Evolutionary conservation across 1,284 basidiomycete species (phyloP).

Genomic region (Ustilago bromivora): DNA sequence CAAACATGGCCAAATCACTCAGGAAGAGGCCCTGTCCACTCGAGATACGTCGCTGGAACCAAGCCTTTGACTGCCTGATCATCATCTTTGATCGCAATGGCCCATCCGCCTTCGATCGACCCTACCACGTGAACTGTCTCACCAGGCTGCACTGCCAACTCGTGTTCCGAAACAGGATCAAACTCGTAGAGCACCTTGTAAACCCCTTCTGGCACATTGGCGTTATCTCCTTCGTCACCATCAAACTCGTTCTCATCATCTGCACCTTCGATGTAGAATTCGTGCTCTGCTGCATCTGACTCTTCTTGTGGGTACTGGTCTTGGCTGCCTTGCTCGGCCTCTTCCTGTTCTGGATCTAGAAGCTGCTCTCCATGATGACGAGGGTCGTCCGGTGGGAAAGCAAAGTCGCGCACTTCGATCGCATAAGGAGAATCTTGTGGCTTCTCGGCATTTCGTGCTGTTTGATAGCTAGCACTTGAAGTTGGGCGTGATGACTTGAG

Average conservation of each 20-base stretch:
- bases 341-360: conserved; percentile 3
- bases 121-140: conserved; percentile 53
- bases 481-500: conserved; percentile 23
- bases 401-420: conserved; percentile 55
- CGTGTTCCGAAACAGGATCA: conserved; percentile 54
- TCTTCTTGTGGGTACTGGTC: conserved; percentile 20
- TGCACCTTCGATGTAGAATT: conserved; percentile 40
- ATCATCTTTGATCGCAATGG: conserved; percentile 42
- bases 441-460: conserved; percentile 16
- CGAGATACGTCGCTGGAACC: conserved; percentile 53
- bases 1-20: not conserved
- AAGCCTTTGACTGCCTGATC: conserved; percentile 37
- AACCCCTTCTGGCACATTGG: conserved; percentile 40
- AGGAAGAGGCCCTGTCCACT: conserved; percentile 37
- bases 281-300: conserved; percentile 22
- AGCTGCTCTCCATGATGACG: conserved; percentile 37
- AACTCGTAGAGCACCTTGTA: conserved; percentile 59
- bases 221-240: conserved; percentile 41
- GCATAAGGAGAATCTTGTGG: not conserved
- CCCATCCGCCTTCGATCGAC: conserved; percentile 56
- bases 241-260: conserved; percentile 50
- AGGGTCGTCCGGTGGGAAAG: conserved; percentile 44
- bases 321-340: not conserved
- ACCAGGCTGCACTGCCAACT: conserved; percentile 44
- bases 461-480: conserved; percentile 37